Percentiles rank a stretch among this genome's conserved stretches.
Evolutionary conservation across 2,329 filamentous ascomycete species (phyloP).

Genomic region (Rutstroemia sydowiana): DNA sequence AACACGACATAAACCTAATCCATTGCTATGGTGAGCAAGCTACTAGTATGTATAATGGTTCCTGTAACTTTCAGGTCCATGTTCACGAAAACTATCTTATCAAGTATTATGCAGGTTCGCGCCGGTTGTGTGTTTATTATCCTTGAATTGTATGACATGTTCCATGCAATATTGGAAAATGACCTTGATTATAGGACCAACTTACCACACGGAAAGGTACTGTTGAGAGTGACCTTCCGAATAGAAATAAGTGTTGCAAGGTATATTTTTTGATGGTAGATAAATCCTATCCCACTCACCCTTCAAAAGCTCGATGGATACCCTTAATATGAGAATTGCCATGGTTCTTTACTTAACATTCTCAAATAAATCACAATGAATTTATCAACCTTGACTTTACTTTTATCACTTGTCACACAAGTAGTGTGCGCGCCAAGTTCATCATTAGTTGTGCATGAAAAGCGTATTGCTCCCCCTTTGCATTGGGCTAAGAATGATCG

Average conservation of each 20-base stretch:
- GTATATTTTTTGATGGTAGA: background rate
- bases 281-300: background rate
- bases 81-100: background rate
- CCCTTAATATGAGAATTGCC: background rate
- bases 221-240: slow-evolving; percentile 4
- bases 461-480: slow-evolving; percentile 8
- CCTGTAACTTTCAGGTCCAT: too few relatives aligned
- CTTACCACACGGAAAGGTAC: slow-evolving; percentile 6
- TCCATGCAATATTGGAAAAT: slow-evolving; percentile 1
- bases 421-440: slow-evolving; percentile 1
- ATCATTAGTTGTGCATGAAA: slow-evolving; percentile 14
- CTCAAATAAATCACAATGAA: slow-evolving; percentile 5
- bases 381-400: background rate
- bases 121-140: background rate
- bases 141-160: background rate
- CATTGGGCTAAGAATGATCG: slow-evolving; percentile 16
- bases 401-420: background rate
- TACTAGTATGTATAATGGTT: too few relatives aligned
- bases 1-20: too few relatives aligned
- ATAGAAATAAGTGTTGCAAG: slow-evolving; percentile 8
- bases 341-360: background rate
- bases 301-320: slow-evolving; percentile 1
- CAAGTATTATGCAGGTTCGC: background rate
- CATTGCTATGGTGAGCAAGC: too few relatives aligned
- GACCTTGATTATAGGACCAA: background rate